These are phyloP conservation scores for Erythrobasidium yunnanense DNA, from an alignment of 768 basidiomycete genomes.

Conservation along the genomic window DNA sequence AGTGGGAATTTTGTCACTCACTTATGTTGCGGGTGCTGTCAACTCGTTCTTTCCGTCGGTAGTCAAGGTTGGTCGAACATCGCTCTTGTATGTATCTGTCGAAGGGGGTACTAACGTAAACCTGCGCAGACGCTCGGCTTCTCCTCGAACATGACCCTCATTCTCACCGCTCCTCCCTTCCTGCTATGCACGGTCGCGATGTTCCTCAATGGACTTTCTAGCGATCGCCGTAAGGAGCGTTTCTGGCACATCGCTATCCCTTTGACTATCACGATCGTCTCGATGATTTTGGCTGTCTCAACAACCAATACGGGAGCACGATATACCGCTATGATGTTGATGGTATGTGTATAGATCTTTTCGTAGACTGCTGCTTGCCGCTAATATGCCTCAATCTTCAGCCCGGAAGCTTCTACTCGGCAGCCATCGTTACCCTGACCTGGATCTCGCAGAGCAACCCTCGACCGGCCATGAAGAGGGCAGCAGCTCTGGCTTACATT, in stretches of 20 bases:
- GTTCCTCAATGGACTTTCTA: slow-evolving; percentile 45
- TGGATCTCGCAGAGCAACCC: slow-evolving; percentile 55
- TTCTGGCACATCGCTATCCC: slow-evolving; percentile 56
- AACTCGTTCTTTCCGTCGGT: slow-evolving; percentile 46
- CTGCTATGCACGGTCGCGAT: slow-evolving; percentile 30
- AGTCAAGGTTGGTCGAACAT: background rate
- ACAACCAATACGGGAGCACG: slow-evolving; percentile 48
- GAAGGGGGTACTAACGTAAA: background rate
- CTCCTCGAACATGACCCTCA: slow-evolving; percentile 36
- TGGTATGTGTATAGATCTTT: too few relatives aligned
- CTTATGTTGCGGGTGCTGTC: slow-evolving; percentile 16
- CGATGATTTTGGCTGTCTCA: slow-evolving; percentile 55
- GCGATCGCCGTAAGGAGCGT: slow-evolving; percentile 60
- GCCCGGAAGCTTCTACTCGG: slow-evolving; percentile 57
- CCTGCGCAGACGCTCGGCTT: slow-evolving; percentile 38
- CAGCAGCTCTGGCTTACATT: slow-evolving; percentile 60
- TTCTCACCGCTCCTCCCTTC: slow-evolving; percentile 40
- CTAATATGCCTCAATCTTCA: too few relatives aligned
- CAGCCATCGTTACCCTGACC: slow-evolving; percentile 55
- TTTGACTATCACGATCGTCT: slow-evolving; percentile 53
- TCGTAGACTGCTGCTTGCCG: too few relatives aligned
- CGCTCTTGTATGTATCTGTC: background rate
- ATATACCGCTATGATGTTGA: slow-evolving; percentile 54
- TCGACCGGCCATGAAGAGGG: slow-evolving; percentile 68
- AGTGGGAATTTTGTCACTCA: background rate